Conservation (phyloP, 1,139 yeast genomes). For the Pichia sp. region DNA sequence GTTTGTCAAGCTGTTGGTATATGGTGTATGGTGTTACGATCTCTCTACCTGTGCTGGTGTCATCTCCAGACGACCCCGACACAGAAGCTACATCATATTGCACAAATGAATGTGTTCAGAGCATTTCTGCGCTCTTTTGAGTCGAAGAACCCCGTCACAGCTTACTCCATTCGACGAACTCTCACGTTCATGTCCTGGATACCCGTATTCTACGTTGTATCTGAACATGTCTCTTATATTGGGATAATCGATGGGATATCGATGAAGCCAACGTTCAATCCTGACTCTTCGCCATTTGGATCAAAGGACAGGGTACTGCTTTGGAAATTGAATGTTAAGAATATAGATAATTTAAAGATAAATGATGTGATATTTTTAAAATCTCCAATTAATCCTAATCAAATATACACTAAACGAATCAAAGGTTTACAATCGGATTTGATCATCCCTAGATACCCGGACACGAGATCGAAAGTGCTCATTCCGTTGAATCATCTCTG, state of each 20-base stretch:
- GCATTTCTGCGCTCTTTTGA: conserved; percentile 1
- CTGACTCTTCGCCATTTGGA: conserved; percentile 35
- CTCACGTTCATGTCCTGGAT: conserved; percentile 55
- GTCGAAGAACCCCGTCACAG: conserved; percentile 12
- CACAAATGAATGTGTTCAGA: conserved; percentile 8
- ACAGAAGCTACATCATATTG: too few species aligned
- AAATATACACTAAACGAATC: conserved; percentile 71
- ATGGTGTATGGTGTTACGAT: too few species aligned
- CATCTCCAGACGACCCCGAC: too few species aligned
- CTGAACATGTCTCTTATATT: conserved; percentile 71
- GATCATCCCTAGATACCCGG: conserved; percentile 55
- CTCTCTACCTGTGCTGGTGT: too few species aligned
- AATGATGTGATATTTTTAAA: conserved; percentile 79
- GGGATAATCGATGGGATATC: conserved; percentile 81
- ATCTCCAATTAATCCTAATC: conserved; percentile 77
- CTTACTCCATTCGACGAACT: conserved; percentile 28
- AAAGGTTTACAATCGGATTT: conserved; percentile 51
- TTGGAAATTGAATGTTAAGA: conserved; percentile 59
- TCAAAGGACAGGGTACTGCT: conserved; percentile 67
- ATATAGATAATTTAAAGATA: conserved; percentile 44
- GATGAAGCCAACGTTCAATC: conserved; percentile 87
- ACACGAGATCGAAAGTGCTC: conserved; percentile 58
- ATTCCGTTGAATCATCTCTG: conserved; percentile 68
- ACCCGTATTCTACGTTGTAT: conserved; percentile 70
- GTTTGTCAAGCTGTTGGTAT: too few species aligned